Evolutionary conservation across 2,329 filamentous ascomycete genomes (phyloP), one percentile per base, ranked within the genome.

Genomic region (Aurifilum marmelostoma): DNA sequence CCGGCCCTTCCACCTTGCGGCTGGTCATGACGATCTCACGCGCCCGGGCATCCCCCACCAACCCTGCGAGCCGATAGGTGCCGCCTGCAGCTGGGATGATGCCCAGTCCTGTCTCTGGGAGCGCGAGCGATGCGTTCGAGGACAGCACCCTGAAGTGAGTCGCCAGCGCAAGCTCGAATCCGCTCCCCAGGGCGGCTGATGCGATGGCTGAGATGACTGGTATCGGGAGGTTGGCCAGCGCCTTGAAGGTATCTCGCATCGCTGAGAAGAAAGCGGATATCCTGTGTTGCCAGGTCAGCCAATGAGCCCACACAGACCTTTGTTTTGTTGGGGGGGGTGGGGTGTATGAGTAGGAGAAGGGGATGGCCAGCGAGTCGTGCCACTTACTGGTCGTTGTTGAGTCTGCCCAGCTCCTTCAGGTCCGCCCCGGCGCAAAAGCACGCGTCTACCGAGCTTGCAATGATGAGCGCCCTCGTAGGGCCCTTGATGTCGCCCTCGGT

Each of bases 351-450:
- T 60, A 39, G 29, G 29, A 24, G 24, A 34, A 59, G 18, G 37
- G 32, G 3, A 24, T 21, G 39, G 32, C 14, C 29, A 21, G n/a
- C 29, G 7, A 39, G 34, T n/a, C 21, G 21, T 39, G 47, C 6
- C 60, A 80, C 88, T 72, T 79, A 97, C 94, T 97, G 91, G 74
- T 93, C 87, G 71, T 84, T 85, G 0, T 88, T 91, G 80, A 97
- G 96, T 3, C 85, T 87, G 68, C 87, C 85, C 41, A 95, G 84
- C 83, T 97, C 95, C 78, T 97, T 98, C 76, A 99, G 81, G 77
- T 99, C 96, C 2, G 96, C 96, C 47, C 96, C 96, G 0, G 96
- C 94, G 80, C 95, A 99, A 80, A 99, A 99, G 75, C 90, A 91
- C 29, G 88, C 85, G 74, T 97, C 93, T 24, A 93, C 87, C 54